A percentile compares a stretch with the other conserved stretches of the same genome.
Evolutionary conservation across 1,139 yeast species (phyloP).

Genomic region (Yamadazyma sp.): DNA sequence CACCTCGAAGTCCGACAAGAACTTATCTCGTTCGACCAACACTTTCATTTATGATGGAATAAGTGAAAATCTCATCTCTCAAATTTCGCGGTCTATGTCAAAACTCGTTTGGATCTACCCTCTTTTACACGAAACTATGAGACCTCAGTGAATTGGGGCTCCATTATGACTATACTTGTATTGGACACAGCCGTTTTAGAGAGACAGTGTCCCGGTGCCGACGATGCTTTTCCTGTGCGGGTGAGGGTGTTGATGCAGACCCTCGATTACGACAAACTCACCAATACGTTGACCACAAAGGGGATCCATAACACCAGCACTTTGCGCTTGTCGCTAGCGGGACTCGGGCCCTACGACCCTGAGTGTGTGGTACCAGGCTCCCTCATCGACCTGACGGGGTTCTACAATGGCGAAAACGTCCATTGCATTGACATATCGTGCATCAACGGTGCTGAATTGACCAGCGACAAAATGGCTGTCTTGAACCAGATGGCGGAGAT

Average conservation of each 20-base stretch:
- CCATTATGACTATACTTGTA: constrained; percentile 30
- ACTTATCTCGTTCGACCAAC: constrained; percentile 53
- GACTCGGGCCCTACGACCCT: constrained; percentile 11
- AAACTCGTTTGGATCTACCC: too few species aligned
- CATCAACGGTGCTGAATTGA: neutral
- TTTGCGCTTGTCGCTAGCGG: constrained; percentile 4
- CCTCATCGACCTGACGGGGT: constrained; percentile 20
- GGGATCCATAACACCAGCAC: constrained; percentile 4
- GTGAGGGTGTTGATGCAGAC: constrained; percentile 36
- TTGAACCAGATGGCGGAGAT: neutral
- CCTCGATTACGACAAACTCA: constrained; percentile 16
- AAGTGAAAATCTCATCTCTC: constrained; percentile 6
- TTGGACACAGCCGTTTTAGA: constrained; percentile 26
- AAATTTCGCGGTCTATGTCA: constrained; percentile 4
- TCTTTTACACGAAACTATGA: too few species aligned
- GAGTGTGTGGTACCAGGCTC: constrained; percentile 15
- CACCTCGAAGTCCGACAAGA: constrained; percentile 75
- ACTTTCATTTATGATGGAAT: constrained; percentile 33
- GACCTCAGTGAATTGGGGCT: too few species aligned
- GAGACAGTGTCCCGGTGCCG: constrained; percentile 23
- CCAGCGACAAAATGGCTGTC: neutral
- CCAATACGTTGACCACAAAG: constrained; percentile 5
- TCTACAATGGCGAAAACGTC: constrained; percentile 10
- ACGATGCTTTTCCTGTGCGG: constrained; percentile 19
- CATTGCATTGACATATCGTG: constrained; percentile 3